phyloP scores from a whole-genome alignment of 495 filamentous ascomycete species.

The Trichoderma orchidacearum region DNA sequence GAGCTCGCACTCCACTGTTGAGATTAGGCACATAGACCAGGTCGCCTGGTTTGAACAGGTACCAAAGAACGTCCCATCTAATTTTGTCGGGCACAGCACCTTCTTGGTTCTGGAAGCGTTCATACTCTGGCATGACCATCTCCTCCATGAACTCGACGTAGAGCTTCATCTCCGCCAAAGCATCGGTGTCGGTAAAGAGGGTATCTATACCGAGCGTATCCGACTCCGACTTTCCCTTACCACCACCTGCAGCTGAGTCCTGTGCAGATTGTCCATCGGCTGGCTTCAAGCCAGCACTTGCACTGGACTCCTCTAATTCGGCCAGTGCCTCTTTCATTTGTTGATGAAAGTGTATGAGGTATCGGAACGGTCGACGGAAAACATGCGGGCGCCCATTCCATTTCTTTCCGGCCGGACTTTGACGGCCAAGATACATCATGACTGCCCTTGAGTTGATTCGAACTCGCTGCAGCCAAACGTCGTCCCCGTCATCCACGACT shows the following conservation, averaged over 20 bases:
- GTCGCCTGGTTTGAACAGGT: slow-evolving; percentile 20
- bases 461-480: not conserved
- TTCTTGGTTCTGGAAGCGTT: slow-evolving; percentile 7
- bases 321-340: not conserved
- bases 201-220: not conserved
- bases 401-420: not conserved
- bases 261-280: not conserved
- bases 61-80: slow-evolving; percentile 21
- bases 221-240: not conserved
- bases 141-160: slow-evolving; percentile 21
- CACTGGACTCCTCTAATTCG: not conserved
- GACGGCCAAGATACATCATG: not conserved
- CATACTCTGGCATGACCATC: slow-evolving; percentile 17
- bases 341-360: not conserved
- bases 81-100: slow-evolving; percentile 8
- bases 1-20: not conserved
- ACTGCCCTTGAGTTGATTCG: not conserved
- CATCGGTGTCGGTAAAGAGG: not conserved
- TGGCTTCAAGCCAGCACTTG: not conserved
- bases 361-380: not conserved
- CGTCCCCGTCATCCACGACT: not conserved
- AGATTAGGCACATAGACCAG: slow-evolving; percentile 12
- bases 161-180: slow-evolving; percentile 15
- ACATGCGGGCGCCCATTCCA: not conserved
- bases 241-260: not conserved